Base-by-base conservation (phyloP, 345 rosid species). In the Rhodomyrtus tomentosa region DNA sequence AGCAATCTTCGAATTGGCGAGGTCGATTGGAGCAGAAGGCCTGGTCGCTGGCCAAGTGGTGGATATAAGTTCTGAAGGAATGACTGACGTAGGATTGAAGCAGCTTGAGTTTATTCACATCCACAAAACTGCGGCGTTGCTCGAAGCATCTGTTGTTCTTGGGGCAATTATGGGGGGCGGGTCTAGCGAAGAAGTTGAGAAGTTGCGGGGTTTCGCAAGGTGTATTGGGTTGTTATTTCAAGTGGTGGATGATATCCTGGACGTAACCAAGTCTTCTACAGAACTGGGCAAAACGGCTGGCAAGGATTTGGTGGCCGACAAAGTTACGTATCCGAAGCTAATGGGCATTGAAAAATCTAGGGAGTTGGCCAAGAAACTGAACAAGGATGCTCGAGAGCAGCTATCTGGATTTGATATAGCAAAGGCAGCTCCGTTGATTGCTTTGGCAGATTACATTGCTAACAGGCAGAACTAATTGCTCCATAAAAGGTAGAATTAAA, bases 271-370 rank as follows among this genome's bases (percentile, higher is more conserved):
- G 86, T 95, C 99, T 2, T 95, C 98, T 1, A 53, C 92, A 55
- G 98, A 97, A 81, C 58, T 95, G 83, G 99, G 99, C 36, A 95
- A 97, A 90, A 95, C 99, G 7, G 99, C 98, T 0, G 99, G 99
- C 29, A 97, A 97, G 88, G 99, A 97, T 83, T 87, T 97, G 91
- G 90, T 93, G 80, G 98, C 99, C 1, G 98, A 95, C 87, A 95
- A 95, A 58, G 84, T 86, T 16, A 97, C 98, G 0, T 97, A 95
- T 83, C 99, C 99, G 0, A 97, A 94, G 88, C 87, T 95, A n/a
- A 72, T 97, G 90, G 99, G 99, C 55, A 84, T 97, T 29, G 96
- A 95, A 86, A 90, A 92, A 84, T 93, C 99, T 0, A 90, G 88
- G 88, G 92, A 93, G 21, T 93, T 97, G 24, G 98, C 99, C 2